Evolutionary conservation across 2,329 filamentous ascomycete species (phyloP).

Genomic region (Xylaria polymorpha): DNA sequence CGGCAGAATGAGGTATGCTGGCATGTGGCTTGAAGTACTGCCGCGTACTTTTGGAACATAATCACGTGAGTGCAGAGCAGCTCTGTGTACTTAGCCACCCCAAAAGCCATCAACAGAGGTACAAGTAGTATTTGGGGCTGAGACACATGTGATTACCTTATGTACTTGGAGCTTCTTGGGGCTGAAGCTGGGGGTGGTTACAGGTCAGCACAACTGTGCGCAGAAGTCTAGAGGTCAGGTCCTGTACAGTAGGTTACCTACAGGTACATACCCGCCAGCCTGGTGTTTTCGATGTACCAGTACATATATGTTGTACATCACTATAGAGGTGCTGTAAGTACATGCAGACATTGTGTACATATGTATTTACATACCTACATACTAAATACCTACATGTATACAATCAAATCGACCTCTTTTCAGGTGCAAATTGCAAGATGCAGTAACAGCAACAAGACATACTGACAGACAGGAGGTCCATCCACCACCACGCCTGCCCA

Average conservation of each 20-base stretch:
- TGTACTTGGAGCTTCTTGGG: background rate
- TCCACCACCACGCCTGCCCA: conserved; percentile 25
- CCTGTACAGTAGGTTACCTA: no score
- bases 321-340: conserved; percentile 4
- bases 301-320: background rate
- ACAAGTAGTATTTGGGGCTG: conserved; percentile 4
- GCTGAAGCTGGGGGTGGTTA: conserved; percentile 4
- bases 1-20: background rate
- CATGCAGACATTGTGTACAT: conserved; percentile 10
- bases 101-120: background rate
- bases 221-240: no score
- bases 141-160: conserved; percentile 1
- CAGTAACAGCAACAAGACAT: conserved; percentile 9
- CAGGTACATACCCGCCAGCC: conserved; percentile 12
- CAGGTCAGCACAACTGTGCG: conserved; percentile 10
- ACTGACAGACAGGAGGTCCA: conserved; percentile 24
- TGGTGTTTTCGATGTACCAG: conserved; percentile 4
- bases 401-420: conserved; percentile 26
- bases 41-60: background rate
- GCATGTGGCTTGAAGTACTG: background rate
- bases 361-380: no score
- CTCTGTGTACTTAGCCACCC: conserved; percentile 2
- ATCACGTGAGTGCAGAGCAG: conserved; percentile 4
- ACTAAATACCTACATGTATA: no score
- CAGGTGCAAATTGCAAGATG: conserved; percentile 31